Percentiles rank a stretch among this genome's conserved stretches.
Conservation (phyloP, 2,329 filamentous ascomycete species). For the Tolypocladium sp. region DNA sequence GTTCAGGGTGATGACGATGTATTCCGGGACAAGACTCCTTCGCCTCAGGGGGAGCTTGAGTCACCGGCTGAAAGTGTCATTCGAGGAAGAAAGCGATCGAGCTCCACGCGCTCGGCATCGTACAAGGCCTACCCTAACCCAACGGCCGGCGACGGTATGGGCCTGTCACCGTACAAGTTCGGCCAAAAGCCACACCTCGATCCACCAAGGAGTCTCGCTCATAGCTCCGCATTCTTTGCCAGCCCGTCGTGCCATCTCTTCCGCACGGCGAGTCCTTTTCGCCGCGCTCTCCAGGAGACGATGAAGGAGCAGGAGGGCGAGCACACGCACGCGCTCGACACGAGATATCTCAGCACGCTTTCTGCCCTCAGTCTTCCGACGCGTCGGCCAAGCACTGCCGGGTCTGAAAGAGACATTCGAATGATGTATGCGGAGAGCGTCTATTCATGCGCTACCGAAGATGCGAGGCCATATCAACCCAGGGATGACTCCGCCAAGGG, state of each 20-base stretch:
- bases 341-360: slow-evolving; percentile 29
- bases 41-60: neutral
- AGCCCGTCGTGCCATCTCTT: slow-evolving; percentile 43
- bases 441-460: slow-evolving; percentile 29
- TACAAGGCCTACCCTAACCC: slow-evolving; percentile 7
- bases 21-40: slow-evolving; percentile 8
- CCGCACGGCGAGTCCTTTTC: slow-evolving; percentile 45
- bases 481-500: neutral
- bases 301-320: slow-evolving; percentile 26
- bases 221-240: slow-evolving; percentile 41
- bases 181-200: slow-evolving; percentile 5
- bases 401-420: slow-evolving; percentile 28
- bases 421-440: slow-evolving; percentile 37
- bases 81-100: neutral
- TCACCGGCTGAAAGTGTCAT: neutral
- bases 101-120: neutral
- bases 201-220: slow-evolving; percentile 20
- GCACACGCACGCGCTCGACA: slow-evolving; percentile 15
- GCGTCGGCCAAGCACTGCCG: slow-evolving; percentile 27
- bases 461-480: slow-evolving; percentile 4
- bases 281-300: slow-evolving; percentile 38
- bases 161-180: slow-evolving; percentile 4
- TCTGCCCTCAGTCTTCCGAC: slow-evolving; percentile 29
- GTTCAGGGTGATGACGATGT: slow-evolving; percentile 23
- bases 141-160: slow-evolving; percentile 4